Evolutionary conservation across 768 basidiomycete species (phyloP).

Genomic region (Saitozyma podzolica): DNA sequence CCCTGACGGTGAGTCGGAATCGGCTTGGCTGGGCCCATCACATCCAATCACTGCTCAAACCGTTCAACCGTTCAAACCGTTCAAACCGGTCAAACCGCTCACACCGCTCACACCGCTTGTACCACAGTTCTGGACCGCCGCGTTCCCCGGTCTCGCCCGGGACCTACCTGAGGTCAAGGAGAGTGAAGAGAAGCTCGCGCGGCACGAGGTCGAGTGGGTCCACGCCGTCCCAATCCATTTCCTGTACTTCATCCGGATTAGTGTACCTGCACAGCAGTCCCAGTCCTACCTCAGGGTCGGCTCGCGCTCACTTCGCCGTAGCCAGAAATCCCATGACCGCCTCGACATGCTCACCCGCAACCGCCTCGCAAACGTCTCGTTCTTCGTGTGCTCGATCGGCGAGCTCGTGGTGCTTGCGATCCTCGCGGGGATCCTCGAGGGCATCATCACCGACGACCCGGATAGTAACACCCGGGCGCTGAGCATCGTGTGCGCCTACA

Average conservation of each 20-base stretch:
- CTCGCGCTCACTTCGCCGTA: conserved; percentile 8
- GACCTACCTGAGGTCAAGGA: conserved; percentile 69
- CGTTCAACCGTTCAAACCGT: too few species aligned
- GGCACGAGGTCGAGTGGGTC: conserved; percentile 38
- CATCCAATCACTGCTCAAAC: too few species aligned
- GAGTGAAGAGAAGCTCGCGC: conserved; percentile 37
- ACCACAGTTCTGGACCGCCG: conserved; percentile 70
- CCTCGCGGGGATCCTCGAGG: conserved; percentile 75
- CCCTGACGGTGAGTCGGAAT: conserved; percentile 56
- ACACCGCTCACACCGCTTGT: too few species aligned
- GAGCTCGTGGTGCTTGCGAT: conserved; percentile 69
- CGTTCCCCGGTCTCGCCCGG: conserved; percentile 72
- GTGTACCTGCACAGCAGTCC: neutral
- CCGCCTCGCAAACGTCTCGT: conserved; percentile 72
- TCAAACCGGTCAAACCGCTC: too few species aligned
- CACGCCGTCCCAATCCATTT: neutral
- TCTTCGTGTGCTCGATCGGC: conserved; percentile 67
- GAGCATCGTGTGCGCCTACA: conserved; percentile 74
- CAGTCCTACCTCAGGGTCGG: neutral
- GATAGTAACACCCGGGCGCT: conserved; percentile 75
- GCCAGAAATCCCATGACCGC: conserved; percentile 38
- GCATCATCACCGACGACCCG: conserved; percentile 62
- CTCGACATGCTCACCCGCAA: conserved; percentile 69
- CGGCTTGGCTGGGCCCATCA: too few species aligned
- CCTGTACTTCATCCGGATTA: neutral